These are phyloP conservation scores for Crithidia brevicula DNA, from an alignment of 208 protist species.

Conservation along the genomic window DNA sequence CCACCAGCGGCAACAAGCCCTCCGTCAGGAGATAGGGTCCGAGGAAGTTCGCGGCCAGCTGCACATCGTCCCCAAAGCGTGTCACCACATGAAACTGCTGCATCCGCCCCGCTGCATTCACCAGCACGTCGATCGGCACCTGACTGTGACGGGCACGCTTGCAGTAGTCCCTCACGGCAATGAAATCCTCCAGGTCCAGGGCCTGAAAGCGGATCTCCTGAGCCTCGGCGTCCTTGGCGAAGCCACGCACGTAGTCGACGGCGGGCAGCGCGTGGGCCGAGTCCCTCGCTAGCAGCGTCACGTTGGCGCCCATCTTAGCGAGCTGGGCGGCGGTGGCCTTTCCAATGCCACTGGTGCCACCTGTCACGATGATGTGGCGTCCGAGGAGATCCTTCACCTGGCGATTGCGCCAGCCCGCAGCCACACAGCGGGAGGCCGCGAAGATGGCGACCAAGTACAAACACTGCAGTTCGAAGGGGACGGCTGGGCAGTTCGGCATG, in stretches of 20 bases:
- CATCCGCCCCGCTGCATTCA: slow-evolving; percentile 81
- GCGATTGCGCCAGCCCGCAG: slow-evolving; percentile 49
- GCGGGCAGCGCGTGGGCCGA: slow-evolving; percentile 47
- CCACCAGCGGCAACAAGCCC: slow-evolving; percentile 75
- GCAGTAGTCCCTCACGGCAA: slow-evolving; percentile 76
- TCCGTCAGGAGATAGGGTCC: slow-evolving; percentile 81
- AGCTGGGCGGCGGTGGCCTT: slow-evolving; percentile 69
- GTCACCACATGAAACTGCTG: slow-evolving; percentile 55
- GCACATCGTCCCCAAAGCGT: slow-evolving; percentile 77
- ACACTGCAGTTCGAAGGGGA: slow-evolving; percentile 47
- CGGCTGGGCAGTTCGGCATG: slow-evolving; percentile 29
- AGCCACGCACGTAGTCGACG: slow-evolving; percentile 22
- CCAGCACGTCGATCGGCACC: slow-evolving; percentile 59
- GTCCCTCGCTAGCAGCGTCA: slow-evolving; percentile 57
- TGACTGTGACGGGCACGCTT: slow-evolving; percentile 47
- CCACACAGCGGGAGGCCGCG: slow-evolving; percentile 40
- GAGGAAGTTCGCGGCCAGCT: slow-evolving; percentile 81
- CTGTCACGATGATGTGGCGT: slow-evolving; percentile 69
- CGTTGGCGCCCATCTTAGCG: slow-evolving; percentile 64
- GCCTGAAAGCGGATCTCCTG: slow-evolving; percentile 54
- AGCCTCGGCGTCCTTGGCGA: slow-evolving; percentile 4
- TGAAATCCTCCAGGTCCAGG: slow-evolving; percentile 76
- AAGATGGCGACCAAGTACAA: slow-evolving; percentile 49
- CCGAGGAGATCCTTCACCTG: slow-evolving; percentile 49
- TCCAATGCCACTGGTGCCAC: slow-evolving; percentile 80